Percentiles rank a stretch among this genome's conserved stretches.
Evolutionary conservation across 495 filamentous ascomycete species (phyloP).

Genomic region (Penicillium nucicola): DNA sequence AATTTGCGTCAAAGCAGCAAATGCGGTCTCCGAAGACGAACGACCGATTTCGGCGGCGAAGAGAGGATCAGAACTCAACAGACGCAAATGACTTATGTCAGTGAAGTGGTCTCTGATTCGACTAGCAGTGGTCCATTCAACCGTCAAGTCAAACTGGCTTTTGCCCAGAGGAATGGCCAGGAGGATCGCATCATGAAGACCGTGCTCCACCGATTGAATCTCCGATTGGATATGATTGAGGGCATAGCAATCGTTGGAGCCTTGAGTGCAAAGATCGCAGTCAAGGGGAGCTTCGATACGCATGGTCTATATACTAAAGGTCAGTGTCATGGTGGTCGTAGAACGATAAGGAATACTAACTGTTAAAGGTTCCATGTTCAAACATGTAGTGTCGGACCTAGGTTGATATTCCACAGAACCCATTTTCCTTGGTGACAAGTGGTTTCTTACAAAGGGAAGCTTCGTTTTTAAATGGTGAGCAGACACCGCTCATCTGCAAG

Average conservation of each 20-base stretch:
- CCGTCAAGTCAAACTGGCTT: not conserved
- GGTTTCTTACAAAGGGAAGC: no score
- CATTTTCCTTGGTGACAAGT: not conserved
- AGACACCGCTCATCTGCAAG: no score
- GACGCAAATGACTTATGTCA: not conserved
- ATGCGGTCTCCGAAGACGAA: not conserved
- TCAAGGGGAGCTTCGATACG: not conserved
- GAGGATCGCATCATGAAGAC: not conserved
- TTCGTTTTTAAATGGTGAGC: no score
- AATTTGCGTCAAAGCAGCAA: not conserved
- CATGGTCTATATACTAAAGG: not conserved
- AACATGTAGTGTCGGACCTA: not conserved
- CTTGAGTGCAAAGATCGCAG: not conserved
- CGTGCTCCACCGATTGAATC: not conserved
- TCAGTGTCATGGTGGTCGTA: not conserved
- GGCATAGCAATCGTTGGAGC: not conserved
- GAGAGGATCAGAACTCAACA: not conserved
- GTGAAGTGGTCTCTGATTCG: not conserved
- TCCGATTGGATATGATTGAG: not conserved
- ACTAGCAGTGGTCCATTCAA: not conserved
- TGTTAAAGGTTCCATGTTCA: not conserved
- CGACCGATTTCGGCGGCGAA: not conserved
- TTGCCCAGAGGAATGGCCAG: slow-evolving; percentile 2
- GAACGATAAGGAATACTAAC: not conserved
- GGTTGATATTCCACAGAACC: not conserved